These are phyloP conservation scores for Termitomyces sp. DNA, from an alignment of 768 basidiomycete species.

Conservation along the genomic window DNA sequence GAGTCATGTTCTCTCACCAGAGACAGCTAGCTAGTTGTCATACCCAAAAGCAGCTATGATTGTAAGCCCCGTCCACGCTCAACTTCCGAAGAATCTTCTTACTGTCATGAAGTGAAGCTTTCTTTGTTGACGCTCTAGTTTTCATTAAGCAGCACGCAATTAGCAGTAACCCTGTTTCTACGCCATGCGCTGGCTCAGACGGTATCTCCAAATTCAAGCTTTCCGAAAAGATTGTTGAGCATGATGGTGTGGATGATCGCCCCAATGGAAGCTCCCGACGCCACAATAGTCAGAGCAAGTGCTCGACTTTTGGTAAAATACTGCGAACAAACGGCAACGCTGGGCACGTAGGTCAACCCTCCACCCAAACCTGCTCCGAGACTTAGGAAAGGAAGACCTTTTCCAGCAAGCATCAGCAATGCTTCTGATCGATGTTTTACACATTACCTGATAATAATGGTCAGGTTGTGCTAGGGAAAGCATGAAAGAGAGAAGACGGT, in stretches of 20 bases:
- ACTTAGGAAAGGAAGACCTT: constrained; percentile 38
- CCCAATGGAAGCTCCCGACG: constrained; percentile 42
- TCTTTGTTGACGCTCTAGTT: constrained; percentile 29
- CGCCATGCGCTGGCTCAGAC: constrained; percentile 37
- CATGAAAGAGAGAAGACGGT: constrained; percentile 40
- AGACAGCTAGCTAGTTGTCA: not conserved
- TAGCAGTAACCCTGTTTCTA: constrained; percentile 35
- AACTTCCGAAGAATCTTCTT: constrained; percentile 11
- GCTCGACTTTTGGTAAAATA: constrained; percentile 40
- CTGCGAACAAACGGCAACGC: constrained; percentile 41
- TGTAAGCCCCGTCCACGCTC: constrained; percentile 15
- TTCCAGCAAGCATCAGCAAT: not conserved
- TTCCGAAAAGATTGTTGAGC: constrained; percentile 37
- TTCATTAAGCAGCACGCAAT: constrained; percentile 39
- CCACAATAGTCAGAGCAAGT: constrained; percentile 46
- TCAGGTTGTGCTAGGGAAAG: constrained; percentile 41
- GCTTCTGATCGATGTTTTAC: too few species aligned
- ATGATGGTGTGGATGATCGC: constrained; percentile 44
- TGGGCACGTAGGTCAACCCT: constrained; percentile 43
- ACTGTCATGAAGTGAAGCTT: constrained; percentile 4
- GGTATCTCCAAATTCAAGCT: constrained; percentile 40
- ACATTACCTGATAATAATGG: constrained; percentile 38
- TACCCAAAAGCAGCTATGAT: constrained; percentile 15
- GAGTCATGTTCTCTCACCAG: not conserved
- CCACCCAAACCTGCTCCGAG: constrained; percentile 40